Base-by-base conservation (phyloP, 352 stramenopile species). In the Phytophthora fragariae region DNA sequence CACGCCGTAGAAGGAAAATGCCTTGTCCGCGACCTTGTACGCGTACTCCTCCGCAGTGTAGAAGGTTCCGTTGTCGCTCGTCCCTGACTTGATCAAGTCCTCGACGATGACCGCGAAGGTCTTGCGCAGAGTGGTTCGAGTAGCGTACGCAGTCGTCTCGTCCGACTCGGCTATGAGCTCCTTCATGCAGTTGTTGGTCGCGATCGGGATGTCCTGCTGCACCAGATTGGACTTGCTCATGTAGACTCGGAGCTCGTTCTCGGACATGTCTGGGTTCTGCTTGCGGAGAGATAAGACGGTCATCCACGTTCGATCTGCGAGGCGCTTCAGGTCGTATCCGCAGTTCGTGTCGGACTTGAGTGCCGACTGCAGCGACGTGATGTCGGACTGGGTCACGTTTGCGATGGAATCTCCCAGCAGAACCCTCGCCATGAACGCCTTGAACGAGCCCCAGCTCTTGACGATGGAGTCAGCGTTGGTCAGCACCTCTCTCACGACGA, bases 21-120 rank as follows among this genome's bases (percentile, higher is more conserved):
- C 81, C 11, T 80, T 68, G 57, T 85, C 65, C 1, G 70, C 59
- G 31, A 85, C 63, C 31, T 62, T 73, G 57, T 77, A 55, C 46
- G 72, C 68, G 44, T 78, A 85, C n/a, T 85, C 64, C 5, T 52
- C 62, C 7, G 63, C 53, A 11, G 63, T 67, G 11, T 82, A 53
- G 24, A 24, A 63, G 11, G 57, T 44, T 12, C 57, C 57, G 24
- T 63, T 63, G 39, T 41, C 52, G 39, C 57, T 63, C 3, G 37
- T 63, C 10, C 57, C 57, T 4, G 57, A 41, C 3, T 11, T 47
- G 44, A 60, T 67, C 15, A 67, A 24, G 61, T 67, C 61, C 14
- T 67, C 50, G 2, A 67, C 49, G 10, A 67, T 67, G 5, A 35
- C 50, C 5, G 19, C 39, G 44, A 54, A 53, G n/a, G 50, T 67